Evolutionary conservation across 768 basidiomycete genomes (phyloP).

Genomic region (Terana coerulea): DNA sequence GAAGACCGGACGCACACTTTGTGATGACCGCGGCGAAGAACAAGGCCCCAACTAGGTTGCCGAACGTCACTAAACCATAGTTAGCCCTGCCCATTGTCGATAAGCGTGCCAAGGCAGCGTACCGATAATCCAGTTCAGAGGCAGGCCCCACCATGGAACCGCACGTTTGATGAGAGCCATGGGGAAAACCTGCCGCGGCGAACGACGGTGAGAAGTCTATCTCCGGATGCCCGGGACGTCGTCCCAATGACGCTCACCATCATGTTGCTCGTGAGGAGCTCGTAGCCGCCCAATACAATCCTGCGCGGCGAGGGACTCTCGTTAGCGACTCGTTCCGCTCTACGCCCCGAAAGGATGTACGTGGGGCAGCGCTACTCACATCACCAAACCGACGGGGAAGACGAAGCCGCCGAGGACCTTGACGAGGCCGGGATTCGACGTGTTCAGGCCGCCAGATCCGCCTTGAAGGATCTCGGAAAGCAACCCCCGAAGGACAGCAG

Average conservation of each 20-base stretch:
- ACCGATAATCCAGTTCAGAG: slow-evolving; percentile 69
- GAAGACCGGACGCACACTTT: slow-evolving; percentile 43
- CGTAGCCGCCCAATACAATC: slow-evolving; percentile 69
- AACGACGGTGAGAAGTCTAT: neutral
- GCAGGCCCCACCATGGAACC: slow-evolving; percentile 68
- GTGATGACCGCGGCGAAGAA: slow-evolving; percentile 68
- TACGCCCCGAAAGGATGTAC: neutral
- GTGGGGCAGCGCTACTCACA: slow-evolving; percentile 37
- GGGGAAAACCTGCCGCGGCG: slow-evolving; percentile 49
- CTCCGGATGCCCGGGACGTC: neutral
- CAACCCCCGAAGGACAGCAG: slow-evolving; percentile 77
- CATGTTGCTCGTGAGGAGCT: slow-evolving; percentile 74
- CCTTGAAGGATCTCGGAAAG: slow-evolving; percentile 58
- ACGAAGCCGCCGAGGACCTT: slow-evolving; percentile 65
- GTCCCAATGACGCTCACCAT: slow-evolving; percentile 41
- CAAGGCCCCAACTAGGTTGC: slow-evolving; percentile 64
- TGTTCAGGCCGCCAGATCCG: slow-evolving; percentile 48
- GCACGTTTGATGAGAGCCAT: slow-evolving; percentile 61
- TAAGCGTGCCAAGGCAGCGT: slow-evolving; percentile 8
- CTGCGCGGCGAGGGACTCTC: slow-evolving; percentile 30
- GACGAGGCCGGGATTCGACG: slow-evolving; percentile 61
- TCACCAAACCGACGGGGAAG: slow-evolving; percentile 75
- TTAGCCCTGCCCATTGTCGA: neutral
- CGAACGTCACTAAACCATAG: slow-evolving; percentile 52
- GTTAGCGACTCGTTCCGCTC: neutral